Conservation (phyloP, 495 filamentous ascomycete species). For the Neurospora sp. region DNA sequence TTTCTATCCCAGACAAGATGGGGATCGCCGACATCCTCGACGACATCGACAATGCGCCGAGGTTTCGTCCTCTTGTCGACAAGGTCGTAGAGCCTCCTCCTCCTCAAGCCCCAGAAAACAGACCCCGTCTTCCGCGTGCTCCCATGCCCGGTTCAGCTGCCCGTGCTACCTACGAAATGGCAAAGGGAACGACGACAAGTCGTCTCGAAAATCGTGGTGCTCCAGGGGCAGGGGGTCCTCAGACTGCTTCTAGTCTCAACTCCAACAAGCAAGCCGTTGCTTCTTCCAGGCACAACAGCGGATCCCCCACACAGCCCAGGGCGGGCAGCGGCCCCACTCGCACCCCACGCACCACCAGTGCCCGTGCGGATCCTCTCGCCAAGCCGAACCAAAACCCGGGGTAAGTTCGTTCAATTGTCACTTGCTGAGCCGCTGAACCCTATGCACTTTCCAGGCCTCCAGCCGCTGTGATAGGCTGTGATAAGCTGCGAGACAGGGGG, state of each 20-base stretch:
- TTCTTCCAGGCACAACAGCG: background rate
- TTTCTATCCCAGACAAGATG: background rate
- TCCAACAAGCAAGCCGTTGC: background rate
- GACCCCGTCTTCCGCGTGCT: background rate
- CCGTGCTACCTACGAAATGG: background rate
- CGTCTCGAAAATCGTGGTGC: background rate
- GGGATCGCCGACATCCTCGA: background rate
- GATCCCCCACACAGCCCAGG: background rate
- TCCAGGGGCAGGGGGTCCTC: background rate
- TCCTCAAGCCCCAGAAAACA: background rate
- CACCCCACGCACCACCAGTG: background rate
- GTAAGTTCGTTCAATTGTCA: conserved; percentile 1
- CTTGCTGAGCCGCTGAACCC: background rate
- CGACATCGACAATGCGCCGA: background rate
- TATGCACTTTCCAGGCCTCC: background rate
- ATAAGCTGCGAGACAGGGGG: background rate
- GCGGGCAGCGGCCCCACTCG: background rate
- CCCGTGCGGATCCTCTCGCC: conserved; percentile 1
- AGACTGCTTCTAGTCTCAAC: background rate
- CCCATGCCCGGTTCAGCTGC: background rate
- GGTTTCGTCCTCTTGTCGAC: background rate
- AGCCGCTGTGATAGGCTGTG: background rate
- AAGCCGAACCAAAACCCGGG: conserved; percentile 5
- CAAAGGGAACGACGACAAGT: background rate
- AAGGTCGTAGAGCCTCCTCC: background rate